A percentile compares a stretch with the other conserved stretches of the same genome.
These are phyloP conservation scores for Drechslerella dactyloides DNA, from an alignment of 2,329 filamentous ascomycete species.

Conservation along the genomic window DNA sequence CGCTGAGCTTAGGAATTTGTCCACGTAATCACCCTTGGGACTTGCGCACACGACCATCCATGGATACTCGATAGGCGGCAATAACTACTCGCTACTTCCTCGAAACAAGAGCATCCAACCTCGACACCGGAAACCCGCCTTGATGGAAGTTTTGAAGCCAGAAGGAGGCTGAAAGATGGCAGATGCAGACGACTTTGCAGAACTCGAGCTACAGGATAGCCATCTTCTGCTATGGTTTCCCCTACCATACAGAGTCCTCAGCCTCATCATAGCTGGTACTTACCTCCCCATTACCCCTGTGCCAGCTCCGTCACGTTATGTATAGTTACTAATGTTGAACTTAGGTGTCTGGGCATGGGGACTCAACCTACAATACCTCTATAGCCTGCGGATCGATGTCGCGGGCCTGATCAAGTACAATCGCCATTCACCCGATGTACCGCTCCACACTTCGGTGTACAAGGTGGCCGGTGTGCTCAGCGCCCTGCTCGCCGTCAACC, in stretches of 20 bases:
- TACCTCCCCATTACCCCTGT: no score
- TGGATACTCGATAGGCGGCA: not conserved
- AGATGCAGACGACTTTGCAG: slow-evolving; percentile 25
- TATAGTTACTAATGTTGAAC: slow-evolving; percentile 2
- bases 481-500: slow-evolving; percentile 71
- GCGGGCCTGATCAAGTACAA: slow-evolving; percentile 83
- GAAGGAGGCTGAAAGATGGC: slow-evolving; percentile 42
- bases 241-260: slow-evolving; percentile 43
- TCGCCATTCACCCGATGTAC: slow-evolving; percentile 72
- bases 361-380: slow-evolving; percentile 85
- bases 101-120: not conserved
- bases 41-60: slow-evolving; percentile 25
- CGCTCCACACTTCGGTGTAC: slow-evolving; percentile 83
- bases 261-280: slow-evolving; percentile 41
- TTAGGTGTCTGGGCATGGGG: slow-evolving; percentile 94
- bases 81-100: not conserved
- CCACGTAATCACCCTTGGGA: slow-evolving; percentile 36
- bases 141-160: slow-evolving; percentile 45
- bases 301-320: not conserved
- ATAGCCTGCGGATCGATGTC: slow-evolving; percentile 81
- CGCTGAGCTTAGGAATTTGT: slow-evolving; percentile 24
- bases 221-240: slow-evolving; percentile 44
- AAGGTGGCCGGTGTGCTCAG: slow-evolving; percentile 80
- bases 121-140: slow-evolving; percentile 11
- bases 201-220: slow-evolving; percentile 38